phyloP scores from a whole-genome alignment of 2,329 filamentous ascomycete genomes.

The Ceratocystis papillata region DNA sequence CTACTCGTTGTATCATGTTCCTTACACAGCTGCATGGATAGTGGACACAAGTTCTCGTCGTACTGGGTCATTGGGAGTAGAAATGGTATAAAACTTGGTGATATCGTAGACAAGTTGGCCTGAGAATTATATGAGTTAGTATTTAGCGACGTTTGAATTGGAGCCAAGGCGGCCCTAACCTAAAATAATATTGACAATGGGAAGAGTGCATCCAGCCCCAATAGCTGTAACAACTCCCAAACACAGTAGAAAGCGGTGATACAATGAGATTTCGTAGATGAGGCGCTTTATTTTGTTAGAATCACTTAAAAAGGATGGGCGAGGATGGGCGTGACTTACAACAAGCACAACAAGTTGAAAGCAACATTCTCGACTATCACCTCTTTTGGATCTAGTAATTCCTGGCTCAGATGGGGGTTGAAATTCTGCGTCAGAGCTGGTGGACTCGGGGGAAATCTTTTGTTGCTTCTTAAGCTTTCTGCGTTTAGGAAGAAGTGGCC shows the following conservation, averaged over 20 bases:
- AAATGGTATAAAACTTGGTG: conserved; percentile 12
- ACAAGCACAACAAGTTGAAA: conserved; percentile 15
- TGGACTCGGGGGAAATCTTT: conserved; percentile 3
- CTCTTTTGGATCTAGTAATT: not conserved
- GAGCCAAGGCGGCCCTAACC: conserved; percentile 25
- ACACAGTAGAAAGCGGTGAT: conserved; percentile 18
- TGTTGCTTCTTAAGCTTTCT: conserved; percentile 15
- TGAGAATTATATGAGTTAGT: not conserved
- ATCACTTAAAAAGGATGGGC: not conserved
- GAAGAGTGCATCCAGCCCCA: conserved; percentile 27
- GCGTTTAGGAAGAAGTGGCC: not conserved
- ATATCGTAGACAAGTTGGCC: conserved; percentile 17
- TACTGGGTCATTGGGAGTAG: not conserved
- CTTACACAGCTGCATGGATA: conserved; percentile 12
- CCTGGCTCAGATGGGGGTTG: not conserved
- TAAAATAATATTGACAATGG: conserved; percentile 32
- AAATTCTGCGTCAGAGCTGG: not conserved
- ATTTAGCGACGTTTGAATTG: not conserved
- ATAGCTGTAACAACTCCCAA: conserved; percentile 22
- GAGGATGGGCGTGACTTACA: conserved; percentile 1
- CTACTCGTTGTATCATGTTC: not conserved
- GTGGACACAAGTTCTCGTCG: not conserved
- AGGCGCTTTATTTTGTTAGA: conserved; percentile 21
- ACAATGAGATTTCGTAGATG: conserved; percentile 18
- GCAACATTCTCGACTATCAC: not conserved